Evolutionary conservation across 805 yeast species (phyloP).

Genomic region (Monosporozyma aquatica): DNA sequence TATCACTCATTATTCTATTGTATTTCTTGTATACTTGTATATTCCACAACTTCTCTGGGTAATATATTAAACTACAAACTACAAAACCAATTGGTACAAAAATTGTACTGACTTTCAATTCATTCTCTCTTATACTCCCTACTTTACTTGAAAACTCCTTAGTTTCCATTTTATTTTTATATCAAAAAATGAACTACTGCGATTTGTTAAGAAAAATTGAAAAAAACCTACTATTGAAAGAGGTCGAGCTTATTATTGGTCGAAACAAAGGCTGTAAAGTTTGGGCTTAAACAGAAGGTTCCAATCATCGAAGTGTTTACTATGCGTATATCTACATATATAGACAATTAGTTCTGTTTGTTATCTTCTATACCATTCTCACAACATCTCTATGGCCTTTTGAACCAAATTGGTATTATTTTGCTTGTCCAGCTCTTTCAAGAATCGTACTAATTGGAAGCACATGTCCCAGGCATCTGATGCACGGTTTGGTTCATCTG

Average conservation of each 20-base stretch:
- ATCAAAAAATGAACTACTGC: conserved; percentile 2
- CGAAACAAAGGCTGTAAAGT: too few relatives aligned
- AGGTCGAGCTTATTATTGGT: too few relatives aligned
- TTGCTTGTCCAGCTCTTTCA: conserved; percentile 24
- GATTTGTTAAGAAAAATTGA: not conserved
- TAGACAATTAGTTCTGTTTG: not conserved
- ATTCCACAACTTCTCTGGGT: too few relatives aligned
- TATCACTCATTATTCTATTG: conserved; percentile 7
- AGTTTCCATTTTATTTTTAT: not conserved
- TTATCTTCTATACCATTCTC: not conserved
- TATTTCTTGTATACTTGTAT: not conserved
- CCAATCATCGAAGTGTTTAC: too few relatives aligned
- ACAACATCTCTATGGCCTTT: conserved; percentile 19
- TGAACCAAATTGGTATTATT: conserved; percentile 19
- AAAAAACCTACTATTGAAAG: too few relatives aligned
- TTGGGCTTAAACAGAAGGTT: too few relatives aligned
- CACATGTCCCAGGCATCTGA: conserved; percentile 31
- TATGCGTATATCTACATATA: not conserved
- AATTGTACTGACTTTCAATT: too few relatives aligned
- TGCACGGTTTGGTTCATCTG: conserved; percentile 19
- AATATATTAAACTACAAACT: too few relatives aligned
- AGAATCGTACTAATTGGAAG: conserved; percentile 25
- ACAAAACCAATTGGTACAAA: too few relatives aligned
- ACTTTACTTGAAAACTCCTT: not conserved
- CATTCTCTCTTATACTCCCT: too few relatives aligned